Base-by-base conservation (phyloP, 73 alveolate species). In the Blepharisma stoltei region DNA sequence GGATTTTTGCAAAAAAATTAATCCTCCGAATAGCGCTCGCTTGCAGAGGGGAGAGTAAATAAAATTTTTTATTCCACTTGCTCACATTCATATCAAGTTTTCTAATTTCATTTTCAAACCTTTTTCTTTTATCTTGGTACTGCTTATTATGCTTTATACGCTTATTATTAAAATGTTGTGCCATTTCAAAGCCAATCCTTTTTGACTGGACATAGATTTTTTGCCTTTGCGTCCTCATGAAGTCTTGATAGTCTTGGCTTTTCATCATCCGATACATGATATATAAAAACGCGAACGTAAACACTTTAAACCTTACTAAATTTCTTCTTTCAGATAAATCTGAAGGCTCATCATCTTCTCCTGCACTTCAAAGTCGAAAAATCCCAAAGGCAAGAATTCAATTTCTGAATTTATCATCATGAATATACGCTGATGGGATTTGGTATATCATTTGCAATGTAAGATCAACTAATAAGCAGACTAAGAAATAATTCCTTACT, bases 261-360 rank as follows among this genome's bases (percentile, higher is more conserved):
- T 60, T 60, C 73, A 60, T 60, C 73, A 60, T 60, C 23, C 73
- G 37, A 9, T 60, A 9, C 11, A 60, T 14, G 48, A 60, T 25
- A 18, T 14, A 60, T 18, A 60, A n/a, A 60, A 60, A 8, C 3
- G 23, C 14, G 23, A 60, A 60, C 14, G 73, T 60, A 47, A 14
- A 60, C 2, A 60, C 23, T 60, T 60, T 60, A 60, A n/a, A 60
- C 2, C 41, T 32, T 0, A 32, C 41, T 32, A 32, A 32, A 32
- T 32, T 32, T 32, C 41, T 32, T 32, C 41, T 32, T 32, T 32
- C 41, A 32, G 41, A 32, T 32, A 32, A 32, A 32, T 32, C 41
- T 32, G 41, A 32, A 32, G 41, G 41, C 41, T 32, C 41, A 32
- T 32, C 41, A 3, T 32, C 41, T 32, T 32, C 41, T 32, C 41